Conservation (phyloP, 2,329 filamentous ascomycete genomes). For the Tricladium varicosporioides region DNA sequence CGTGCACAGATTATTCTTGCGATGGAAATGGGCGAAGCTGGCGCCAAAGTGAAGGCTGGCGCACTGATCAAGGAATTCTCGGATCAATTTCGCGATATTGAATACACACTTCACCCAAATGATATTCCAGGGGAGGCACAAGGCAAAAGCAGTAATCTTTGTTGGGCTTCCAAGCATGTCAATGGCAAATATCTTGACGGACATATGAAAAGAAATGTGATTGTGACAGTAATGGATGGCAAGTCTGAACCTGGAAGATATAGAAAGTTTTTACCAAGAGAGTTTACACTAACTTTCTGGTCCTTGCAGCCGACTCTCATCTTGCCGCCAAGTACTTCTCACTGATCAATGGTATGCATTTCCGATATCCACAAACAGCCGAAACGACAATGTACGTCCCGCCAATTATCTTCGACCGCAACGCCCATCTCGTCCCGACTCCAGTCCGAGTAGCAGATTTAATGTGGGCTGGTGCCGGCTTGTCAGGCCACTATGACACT, state of each 20-base stretch:
- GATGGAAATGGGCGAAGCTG: constrained; percentile 68
- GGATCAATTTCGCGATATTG: constrained; percentile 64
- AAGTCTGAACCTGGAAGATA: constrained; percentile 32
- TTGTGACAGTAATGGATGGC: constrained; percentile 74
- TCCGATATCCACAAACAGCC: constrained; percentile 56
- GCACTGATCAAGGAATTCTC: constrained; percentile 60
- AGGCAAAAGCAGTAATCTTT: constrained; percentile 73
- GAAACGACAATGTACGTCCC: constrained; percentile 64
- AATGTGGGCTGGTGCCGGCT: constrained; percentile 68
- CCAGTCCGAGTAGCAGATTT: constrained; percentile 71
- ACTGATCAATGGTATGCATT: constrained; percentile 62
- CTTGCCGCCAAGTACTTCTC: constrained; percentile 67
- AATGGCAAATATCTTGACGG: constrained; percentile 57
- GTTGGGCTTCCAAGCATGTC: constrained; percentile 66
- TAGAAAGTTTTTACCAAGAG: neutral
- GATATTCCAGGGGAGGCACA: constrained; percentile 66
- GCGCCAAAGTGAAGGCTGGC: constrained; percentile 59
- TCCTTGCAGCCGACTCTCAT: constrained; percentile 62
- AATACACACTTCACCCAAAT: constrained; percentile 64
- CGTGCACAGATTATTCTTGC: constrained; percentile 62
- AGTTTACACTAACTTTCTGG: neutral
- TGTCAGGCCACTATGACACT: constrained; percentile 64
- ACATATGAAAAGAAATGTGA: constrained; percentile 54
- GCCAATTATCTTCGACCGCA: constrained; percentile 73
- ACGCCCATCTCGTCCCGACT: constrained; percentile 64